phyloP scores from a whole-genome alignment of 1,139 yeast genomes.

The Candida dubliniensis region DNA sequence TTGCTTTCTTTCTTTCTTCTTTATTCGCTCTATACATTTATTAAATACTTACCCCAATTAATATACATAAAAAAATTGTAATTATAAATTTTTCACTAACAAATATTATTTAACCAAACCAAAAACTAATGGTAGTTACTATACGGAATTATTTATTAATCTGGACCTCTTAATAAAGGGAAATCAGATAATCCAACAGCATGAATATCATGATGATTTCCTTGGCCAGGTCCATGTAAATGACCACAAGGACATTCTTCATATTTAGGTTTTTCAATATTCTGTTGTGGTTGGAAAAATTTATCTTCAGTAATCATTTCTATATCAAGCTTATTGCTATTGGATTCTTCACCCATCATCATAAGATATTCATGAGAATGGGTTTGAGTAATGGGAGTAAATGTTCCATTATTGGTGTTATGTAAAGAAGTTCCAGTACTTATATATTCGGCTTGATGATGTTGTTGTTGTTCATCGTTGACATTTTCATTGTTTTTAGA shows the following conservation, averaged over 20 bases:
- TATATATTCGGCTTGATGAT: background rate
- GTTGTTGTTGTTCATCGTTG: slow-evolving; percentile 2
- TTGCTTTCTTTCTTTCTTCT: too few species aligned
- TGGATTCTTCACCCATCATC: slow-evolving; percentile 7
- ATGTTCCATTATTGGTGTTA: slow-evolving; percentile 12
- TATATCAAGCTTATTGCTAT: slow-evolving; percentile 4
- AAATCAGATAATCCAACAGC: slow-evolving; percentile 32
- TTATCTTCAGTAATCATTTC: slow-evolving; percentile 13
- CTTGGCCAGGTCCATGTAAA: slow-evolving; percentile 39
- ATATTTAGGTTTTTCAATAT: slow-evolving; percentile 1
- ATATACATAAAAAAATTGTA: too few species aligned
- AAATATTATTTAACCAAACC: background rate
- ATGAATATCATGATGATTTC: slow-evolving; percentile 26
- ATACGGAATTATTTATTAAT: slow-evolving; percentile 14
- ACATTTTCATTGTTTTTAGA: too few species aligned
- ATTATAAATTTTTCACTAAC: background rate
- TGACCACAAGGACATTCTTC: slow-evolving; percentile 36
- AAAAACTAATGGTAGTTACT: too few species aligned
- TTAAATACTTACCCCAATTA: too few species aligned
- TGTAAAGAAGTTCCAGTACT: slow-evolving; percentile 4
- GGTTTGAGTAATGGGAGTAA: slow-evolving; percentile 15
- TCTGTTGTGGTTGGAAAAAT: slow-evolving; percentile 2
- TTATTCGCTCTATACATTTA: too few species aligned
- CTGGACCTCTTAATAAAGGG: slow-evolving; percentile 37
- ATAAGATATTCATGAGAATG: slow-evolving; percentile 9